These are phyloP conservation scores for Claviceps paspali DNA, from an alignment of 2,329 filamentous ascomycete genomes.

Conservation along the genomic window DNA sequence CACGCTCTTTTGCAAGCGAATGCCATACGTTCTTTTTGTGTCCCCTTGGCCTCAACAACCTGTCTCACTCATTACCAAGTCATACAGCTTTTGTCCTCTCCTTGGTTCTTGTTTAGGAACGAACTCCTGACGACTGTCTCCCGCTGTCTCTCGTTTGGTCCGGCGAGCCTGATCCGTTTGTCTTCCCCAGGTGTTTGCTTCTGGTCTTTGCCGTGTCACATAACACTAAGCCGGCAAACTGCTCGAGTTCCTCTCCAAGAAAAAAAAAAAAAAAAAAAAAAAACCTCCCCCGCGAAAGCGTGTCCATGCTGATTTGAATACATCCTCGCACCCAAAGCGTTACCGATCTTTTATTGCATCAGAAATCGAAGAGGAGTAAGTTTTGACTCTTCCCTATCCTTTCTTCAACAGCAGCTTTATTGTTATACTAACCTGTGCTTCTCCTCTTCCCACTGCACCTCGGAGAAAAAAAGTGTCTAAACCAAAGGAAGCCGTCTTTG, in stretches of 20 bases:
- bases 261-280: too few species aligned
- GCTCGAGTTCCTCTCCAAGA: background rate
- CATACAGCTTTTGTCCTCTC: background rate
- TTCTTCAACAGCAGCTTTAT: background rate
- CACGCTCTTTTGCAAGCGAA: background rate
- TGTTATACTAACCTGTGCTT: background rate
- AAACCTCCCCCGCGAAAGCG: background rate
- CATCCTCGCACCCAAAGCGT: background rate
- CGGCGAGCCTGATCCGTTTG: background rate
- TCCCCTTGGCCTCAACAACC: background rate
- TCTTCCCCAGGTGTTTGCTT: slow-evolving; percentile 2
- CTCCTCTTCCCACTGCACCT: background rate
- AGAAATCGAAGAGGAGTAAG: background rate
- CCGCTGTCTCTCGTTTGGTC: background rate
- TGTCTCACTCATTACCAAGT: background rate
- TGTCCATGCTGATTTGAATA: background rate
- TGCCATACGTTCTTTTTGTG: slow-evolving; percentile 1
- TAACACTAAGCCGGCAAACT: slow-evolving; percentile 2
- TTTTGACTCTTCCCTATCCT: background rate
- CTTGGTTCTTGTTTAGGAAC: background rate
- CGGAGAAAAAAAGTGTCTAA: slow-evolving; percentile 3
- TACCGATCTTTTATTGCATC: background rate
- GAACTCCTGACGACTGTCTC: background rate
- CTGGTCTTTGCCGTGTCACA: background rate
- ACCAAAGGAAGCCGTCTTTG: background rate